A percentile compares a stretch with the other conserved stretches of the same genome.
Evolutionary conservation across 2,329 filamentous ascomycete species (phyloP).

Genomic region (Nothomitra cinnamomea): DNA sequence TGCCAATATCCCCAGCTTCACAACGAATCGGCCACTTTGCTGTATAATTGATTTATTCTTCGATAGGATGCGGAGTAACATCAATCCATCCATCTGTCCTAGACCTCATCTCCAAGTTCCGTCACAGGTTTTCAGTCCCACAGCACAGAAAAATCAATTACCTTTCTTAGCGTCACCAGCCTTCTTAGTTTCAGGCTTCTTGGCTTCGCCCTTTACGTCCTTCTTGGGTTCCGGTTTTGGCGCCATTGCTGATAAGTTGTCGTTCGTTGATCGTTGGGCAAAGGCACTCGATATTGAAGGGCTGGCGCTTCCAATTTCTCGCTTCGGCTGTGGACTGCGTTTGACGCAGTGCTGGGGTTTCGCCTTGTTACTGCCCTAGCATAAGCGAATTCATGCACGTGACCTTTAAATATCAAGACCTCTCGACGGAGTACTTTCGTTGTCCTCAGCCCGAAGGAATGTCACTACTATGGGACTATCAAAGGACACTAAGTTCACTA

Average conservation of each 20-base stretch:
- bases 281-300: not conserved
- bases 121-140: not conserved
- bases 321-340: not conserved
- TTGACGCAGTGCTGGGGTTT: not conserved
- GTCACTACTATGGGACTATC: too few relatives aligned
- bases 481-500: too few relatives aligned
- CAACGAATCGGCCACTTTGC: not conserved
- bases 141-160: conserved; percentile 16
- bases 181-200: conserved; percentile 2
- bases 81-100: not conserved
- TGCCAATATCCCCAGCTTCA: not conserved
- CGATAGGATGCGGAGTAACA: not conserved
- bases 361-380: not conserved
- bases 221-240: conserved; percentile 23
- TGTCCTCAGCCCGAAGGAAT: too few relatives aligned
- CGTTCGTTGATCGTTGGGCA: not conserved
- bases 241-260: conserved; percentile 22
- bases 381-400: not conserved
- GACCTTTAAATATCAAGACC: not conserved
- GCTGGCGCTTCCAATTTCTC: not conserved
- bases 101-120: not conserved
- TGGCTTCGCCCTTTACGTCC: not conserved
- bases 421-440: not conserved
- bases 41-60: not conserved
- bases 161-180: conserved; percentile 23